These are phyloP conservation scores for Juncus effusus DNA, from an alignment of 176 grass and related monocot genomes.

Conservation along the genomic window DNA sequence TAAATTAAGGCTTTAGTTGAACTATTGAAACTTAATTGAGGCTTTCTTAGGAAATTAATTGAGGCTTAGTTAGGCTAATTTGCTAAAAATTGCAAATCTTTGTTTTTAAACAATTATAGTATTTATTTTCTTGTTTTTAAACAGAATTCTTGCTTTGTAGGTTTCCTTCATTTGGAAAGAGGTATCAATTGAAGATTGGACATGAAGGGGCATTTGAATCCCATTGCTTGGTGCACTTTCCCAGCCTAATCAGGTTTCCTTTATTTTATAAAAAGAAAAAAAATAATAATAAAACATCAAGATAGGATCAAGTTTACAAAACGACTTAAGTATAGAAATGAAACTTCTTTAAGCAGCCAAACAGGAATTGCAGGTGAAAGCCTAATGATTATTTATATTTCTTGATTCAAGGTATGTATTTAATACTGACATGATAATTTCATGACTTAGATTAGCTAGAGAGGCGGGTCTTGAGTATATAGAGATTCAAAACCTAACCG, in stretches of 20 bases:
- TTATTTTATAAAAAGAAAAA: slow-evolving; percentile 19
- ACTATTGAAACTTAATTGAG: too few species aligned
- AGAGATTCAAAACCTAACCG: slow-evolving; percentile 89
- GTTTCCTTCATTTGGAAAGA: slow-evolving; percentile 91
- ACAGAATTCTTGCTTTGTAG: slow-evolving; percentile 36
- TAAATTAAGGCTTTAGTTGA: too few species aligned
- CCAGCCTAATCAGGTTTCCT: slow-evolving; percentile 73
- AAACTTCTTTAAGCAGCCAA: too few species aligned
- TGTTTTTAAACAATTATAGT: too few species aligned
- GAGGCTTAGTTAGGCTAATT: too few species aligned
- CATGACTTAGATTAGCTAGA: slow-evolving; percentile 76
- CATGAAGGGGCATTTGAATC: slow-evolving; percentile 58
- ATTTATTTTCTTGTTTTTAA: slow-evolving; percentile 23
- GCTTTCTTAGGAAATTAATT: too few species aligned
- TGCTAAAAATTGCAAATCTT: too few species aligned
- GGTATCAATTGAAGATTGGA: slow-evolving; percentile 86
- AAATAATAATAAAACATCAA: background rate
- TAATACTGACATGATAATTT: slow-evolving; percentile 21
- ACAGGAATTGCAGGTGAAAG: too few species aligned
- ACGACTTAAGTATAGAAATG: too few species aligned
- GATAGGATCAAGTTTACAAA: background rate
- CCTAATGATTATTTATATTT: background rate
- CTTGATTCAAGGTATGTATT: slow-evolving; percentile 14
- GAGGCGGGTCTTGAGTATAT: slow-evolving; percentile 86
- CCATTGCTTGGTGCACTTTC: slow-evolving; percentile 90